Evolutionary conservation across 2,329 filamentous ascomycete species (phyloP), one percentile per base, ranked within the genome.

Genomic region (Monosporascus sp.): DNA sequence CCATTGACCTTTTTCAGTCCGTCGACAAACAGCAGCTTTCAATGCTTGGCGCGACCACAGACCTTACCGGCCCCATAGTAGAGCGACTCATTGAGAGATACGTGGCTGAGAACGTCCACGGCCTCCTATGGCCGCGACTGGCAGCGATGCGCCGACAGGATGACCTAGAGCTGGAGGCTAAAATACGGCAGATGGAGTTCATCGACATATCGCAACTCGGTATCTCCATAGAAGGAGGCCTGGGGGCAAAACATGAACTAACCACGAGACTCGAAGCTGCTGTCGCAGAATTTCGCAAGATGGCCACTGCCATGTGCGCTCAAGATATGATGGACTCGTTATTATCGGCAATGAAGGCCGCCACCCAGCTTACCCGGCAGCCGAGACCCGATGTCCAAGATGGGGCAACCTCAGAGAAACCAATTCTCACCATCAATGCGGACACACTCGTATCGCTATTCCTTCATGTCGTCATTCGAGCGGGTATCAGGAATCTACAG

Each of bases 11-110:
- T 1, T 99, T 99, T 61, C 93, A 97, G 64, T 86, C 86, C 55
- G 93, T 99, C 6, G 94, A 99, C 68, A 96, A 96, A 69, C 90
- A 96, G 64, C 94, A 97, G 64, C 76, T 99, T 27, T 97, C 93
- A 3, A 79, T 96, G 37, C 78, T 99, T 5, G 94, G 92, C 18
- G 89, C 92, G 5, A 96, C 91, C 1, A 99, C 95, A 2, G 91
- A 97, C 66, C 74, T 99, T 50, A 97, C 94, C 0, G 93, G 94
- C 0, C 90, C 92, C 1, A 75, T 95, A 8, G 92, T 99, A 1
- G 95, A 99, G 72, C 86, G 89, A 56, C 79, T 99, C 63, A 97
- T 99, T 59, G 94, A 99, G 71, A 86, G 91, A 48, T 97, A 99
- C 71, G 85, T 99, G 43, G 85, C 90, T 0, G 94, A 97, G 67